Conservation (phyloP, 768 basidiomycete species). For the Flagelloscypha sp. region DNA sequence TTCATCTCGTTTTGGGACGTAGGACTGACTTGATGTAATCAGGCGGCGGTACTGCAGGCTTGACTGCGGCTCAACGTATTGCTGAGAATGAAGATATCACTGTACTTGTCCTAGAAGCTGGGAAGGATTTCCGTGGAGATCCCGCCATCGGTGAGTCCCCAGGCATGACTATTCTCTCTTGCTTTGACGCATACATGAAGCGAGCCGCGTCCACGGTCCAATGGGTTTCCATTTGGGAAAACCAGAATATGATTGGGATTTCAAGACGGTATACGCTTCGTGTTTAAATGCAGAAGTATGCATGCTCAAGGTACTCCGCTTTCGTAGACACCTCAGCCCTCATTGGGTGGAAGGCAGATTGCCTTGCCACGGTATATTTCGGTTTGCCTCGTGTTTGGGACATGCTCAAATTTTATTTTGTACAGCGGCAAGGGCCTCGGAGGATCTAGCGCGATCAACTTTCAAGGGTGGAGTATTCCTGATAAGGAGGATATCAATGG, state of each 20-base stretch:
- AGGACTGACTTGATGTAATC: background rate
- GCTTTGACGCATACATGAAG: slow-evolving; percentile 21
- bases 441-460: slow-evolving; percentile 14
- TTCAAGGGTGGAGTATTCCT: slow-evolving; percentile 11
- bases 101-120: slow-evolving; percentile 34
- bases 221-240: background rate
- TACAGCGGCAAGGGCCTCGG: slow-evolving; percentile 16
- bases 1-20: background rate
- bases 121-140: slow-evolving; percentile 24
- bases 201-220: background rate
- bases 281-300: background rate
- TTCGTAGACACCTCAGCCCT: too few relatives aligned
- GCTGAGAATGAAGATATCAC: slow-evolving; percentile 27
- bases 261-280: slow-evolving; percentile 16
- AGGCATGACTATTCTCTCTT: slow-evolving; percentile 20
- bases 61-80: slow-evolving; percentile 34
- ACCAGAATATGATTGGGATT: slow-evolving; percentile 30
- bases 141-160: slow-evolving; percentile 26
- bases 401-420: too few relatives aligned
- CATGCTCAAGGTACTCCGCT: too few relatives aligned
- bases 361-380: too few relatives aligned
- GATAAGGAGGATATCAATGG: slow-evolving; percentile 14
- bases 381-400: too few relatives aligned
- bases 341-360: too few relatives aligned
- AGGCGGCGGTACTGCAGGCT: slow-evolving; percentile 28